Evolutionary conservation across 257 asterid species (phyloP).

Genomic region (Lycium barbarum): DNA sequence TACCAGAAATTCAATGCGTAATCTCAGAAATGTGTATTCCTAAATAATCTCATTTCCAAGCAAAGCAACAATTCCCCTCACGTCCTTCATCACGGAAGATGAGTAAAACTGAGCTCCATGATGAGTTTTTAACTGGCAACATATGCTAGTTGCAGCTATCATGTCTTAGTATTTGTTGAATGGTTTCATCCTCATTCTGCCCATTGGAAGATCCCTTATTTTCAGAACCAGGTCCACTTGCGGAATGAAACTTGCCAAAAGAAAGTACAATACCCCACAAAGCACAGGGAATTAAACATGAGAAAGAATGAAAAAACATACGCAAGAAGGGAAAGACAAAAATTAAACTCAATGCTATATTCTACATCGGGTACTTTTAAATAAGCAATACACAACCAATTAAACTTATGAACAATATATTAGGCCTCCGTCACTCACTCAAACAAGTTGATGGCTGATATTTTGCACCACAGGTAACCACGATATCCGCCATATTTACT

Average conservation of each 20-base stretch:
- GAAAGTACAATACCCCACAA: conserved; percentile 45
- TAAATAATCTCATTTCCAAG: conserved; percentile 50
- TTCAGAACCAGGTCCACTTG: conserved; percentile 35
- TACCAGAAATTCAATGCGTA: too few relatives aligned
- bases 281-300: background rate
- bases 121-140: too few relatives aligned
- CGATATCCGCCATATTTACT: too few relatives aligned
- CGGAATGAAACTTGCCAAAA: conserved; percentile 63
- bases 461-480: background rate
- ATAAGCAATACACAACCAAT: background rate
- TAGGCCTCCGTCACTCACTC: too few relatives aligned
- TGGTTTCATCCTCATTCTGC: conserved; percentile 54
- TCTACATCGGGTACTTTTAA: background rate
- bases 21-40: too few relatives aligned
- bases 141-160: too few relatives aligned
- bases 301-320: background rate
- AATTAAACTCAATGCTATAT: background rate
- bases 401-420: background rate
- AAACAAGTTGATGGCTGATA: too few relatives aligned
- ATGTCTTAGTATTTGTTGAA: conserved; percentile 50
- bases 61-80: too few relatives aligned
- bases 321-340: background rate
- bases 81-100: too few relatives aligned
- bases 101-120: too few relatives aligned
- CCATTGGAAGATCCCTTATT: conserved; percentile 38